A percentile compares a stretch with the other conserved stretches of the same genome.
phyloP scores from a whole-genome alignment of 2,329 filamentous ascomycete genomes.

The Penicillium corylophilum region DNA sequence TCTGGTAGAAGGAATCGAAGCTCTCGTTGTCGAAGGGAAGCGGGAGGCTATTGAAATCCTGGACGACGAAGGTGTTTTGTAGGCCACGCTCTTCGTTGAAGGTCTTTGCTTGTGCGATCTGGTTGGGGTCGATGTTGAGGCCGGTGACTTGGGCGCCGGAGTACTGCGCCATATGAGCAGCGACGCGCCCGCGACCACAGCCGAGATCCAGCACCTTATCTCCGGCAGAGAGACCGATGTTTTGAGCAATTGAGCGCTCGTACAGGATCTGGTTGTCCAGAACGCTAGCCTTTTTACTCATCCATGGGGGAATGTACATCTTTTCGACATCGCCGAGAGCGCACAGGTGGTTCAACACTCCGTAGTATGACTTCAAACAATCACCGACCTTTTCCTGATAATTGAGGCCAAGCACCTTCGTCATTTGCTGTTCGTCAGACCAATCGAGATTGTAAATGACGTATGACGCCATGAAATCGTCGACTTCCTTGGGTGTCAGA shows the following conservation, averaged over 20 bases:
- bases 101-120: slow-evolving; percentile 47
- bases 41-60: slow-evolving; percentile 54
- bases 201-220: slow-evolving; percentile 54
- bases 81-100: slow-evolving; percentile 49
- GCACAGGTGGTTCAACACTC: slow-evolving; percentile 56
- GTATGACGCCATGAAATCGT: slow-evolving; percentile 58
- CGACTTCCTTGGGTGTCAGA: slow-evolving; percentile 52
- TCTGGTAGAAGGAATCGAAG: slow-evolving; percentile 58
- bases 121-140: slow-evolving; percentile 56
- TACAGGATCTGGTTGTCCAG: slow-evolving; percentile 55
- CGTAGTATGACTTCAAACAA: slow-evolving; percentile 54
- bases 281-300: slow-evolving; percentile 52
- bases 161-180: slow-evolving; percentile 54
- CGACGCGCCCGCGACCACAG: slow-evolving; percentile 55
- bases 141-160: slow-evolving; percentile 52
- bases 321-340: slow-evolving; percentile 58
- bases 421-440: slow-evolving; percentile 52
- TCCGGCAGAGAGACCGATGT: slow-evolving; percentile 48
- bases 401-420: slow-evolving; percentile 48
- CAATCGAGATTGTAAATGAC: slow-evolving; percentile 59
- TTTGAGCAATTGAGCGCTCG: slow-evolving; percentile 51
- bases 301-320: slow-evolving; percentile 58
- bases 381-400: slow-evolving; percentile 54
- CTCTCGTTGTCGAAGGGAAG: slow-evolving; percentile 51
- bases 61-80: slow-evolving; percentile 49